Evolutionary conservation across 2,329 filamentous ascomycete species (phyloP).

Genomic region (Ilyonectria robusta): DNA sequence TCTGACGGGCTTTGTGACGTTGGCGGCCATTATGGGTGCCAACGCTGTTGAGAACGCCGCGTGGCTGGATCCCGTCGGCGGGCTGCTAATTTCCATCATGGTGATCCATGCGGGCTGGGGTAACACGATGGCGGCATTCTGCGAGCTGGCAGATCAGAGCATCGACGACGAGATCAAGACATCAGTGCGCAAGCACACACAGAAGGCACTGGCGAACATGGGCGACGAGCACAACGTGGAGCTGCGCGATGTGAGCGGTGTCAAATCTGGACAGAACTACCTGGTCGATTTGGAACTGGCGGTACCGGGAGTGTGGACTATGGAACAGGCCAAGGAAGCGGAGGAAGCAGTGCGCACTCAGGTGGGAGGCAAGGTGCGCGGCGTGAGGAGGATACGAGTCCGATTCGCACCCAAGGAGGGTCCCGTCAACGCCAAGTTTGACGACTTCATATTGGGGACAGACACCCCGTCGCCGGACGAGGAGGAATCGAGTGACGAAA

Average conservation of each 20-base stretch:
- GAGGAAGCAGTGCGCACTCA: slow-evolving; percentile 81
- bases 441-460: slow-evolving; percentile 83
- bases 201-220: slow-evolving; percentile 70
- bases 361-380: slow-evolving; percentile 83
- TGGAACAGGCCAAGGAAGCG: slow-evolving; percentile 77
- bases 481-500: slow-evolving; percentile 57
- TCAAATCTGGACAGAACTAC: slow-evolving; percentile 98
- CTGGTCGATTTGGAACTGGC: slow-evolving; percentile 90
- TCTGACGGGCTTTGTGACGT: slow-evolving; percentile 92
- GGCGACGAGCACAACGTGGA: slow-evolving; percentile 72
- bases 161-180: slow-evolving; percentile 88
- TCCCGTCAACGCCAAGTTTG: slow-evolving; percentile 71
- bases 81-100: slow-evolving; percentile 91
- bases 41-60: slow-evolving; percentile 88
- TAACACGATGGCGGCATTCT: slow-evolving; percentile 85
- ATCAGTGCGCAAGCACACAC: slow-evolving; percentile 77
- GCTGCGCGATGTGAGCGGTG: slow-evolving; percentile 84
- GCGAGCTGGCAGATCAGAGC: slow-evolving; percentile 91
- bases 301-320: slow-evolving; percentile 82
- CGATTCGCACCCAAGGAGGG: slow-evolving; percentile 83
- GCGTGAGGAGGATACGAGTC: slow-evolving; percentile 86
- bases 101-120: slow-evolving; percentile 91
- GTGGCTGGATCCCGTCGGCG: slow-evolving; percentile 95
- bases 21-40: slow-evolving; percentile 89
- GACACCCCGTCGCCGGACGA: slow-evolving; percentile 75